Conservation (phyloP, 1,139 yeast species). For the Candida sp. region DNA sequence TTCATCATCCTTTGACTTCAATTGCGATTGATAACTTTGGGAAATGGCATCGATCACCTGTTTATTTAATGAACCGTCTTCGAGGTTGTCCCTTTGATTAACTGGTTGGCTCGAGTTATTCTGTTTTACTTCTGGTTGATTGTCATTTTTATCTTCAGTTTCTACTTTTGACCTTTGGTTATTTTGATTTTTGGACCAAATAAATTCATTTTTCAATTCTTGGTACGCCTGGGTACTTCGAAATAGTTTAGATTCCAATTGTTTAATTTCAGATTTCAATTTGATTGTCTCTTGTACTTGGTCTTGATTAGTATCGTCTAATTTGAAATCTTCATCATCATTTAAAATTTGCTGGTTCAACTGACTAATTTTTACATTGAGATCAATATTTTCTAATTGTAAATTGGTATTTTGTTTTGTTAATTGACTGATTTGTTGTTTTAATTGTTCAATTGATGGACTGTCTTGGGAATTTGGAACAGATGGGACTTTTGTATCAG, state of each 20-base stretch:
- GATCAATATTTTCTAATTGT: not conserved
- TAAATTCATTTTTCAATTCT: slow-evolving; percentile 1
- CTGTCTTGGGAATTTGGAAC: not conserved
- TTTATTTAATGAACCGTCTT: not conserved
- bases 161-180: not conserved
- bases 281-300: not conserved
- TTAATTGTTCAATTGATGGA: not conserved
- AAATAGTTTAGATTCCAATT: not conserved
- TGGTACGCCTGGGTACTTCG: not conserved
- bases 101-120: not conserved
- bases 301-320: not conserved
- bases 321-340: not conserved
- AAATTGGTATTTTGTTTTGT: not conserved
- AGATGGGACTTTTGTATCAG: not conserved
- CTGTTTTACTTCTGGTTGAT: too few species aligned
- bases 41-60: not conserved
- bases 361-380: not conserved
- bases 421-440: not conserved
- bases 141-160: not conserved
- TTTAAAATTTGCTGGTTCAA: not conserved
- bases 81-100: not conserved
- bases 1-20: not conserved
- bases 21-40: not conserved
- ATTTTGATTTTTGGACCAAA: not conserved
- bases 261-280: not conserved